Evolutionary conservation across 2,329 filamentous ascomycete genomes (phyloP).

Genomic region (Geoglossum cookeanum): DNA sequence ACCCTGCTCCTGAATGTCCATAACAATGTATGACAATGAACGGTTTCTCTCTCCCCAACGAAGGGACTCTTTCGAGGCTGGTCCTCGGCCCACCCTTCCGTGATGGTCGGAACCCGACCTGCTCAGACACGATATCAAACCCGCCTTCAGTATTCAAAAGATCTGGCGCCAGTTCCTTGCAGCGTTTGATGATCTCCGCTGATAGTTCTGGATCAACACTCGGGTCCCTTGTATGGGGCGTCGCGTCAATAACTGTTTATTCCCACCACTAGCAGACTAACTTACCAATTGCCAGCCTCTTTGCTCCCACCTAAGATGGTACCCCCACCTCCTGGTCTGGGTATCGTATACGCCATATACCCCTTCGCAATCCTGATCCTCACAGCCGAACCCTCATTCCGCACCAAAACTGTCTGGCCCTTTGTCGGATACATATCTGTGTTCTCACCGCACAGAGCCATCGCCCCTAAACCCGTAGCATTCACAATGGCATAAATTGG

Average conservation of each 20-base stretch:
- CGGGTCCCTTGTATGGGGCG: slow-evolving; percentile 7
- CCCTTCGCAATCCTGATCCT: slow-evolving; percentile 14
- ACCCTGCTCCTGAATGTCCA: slow-evolving; percentile 28
- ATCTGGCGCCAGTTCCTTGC: slow-evolving; percentile 19
- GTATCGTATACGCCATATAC: slow-evolving; percentile 22
- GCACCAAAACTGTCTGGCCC: slow-evolving; percentile 28
- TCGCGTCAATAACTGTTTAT: background rate
- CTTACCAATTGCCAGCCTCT: slow-evolving; percentile 19
- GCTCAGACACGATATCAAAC: slow-evolving; percentile 25
- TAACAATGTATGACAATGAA: slow-evolving; percentile 26
- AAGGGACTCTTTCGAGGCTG: slow-evolving; percentile 18
- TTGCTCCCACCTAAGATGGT: slow-evolving; percentile 28
- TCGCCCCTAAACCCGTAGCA: slow-evolving; percentile 23
- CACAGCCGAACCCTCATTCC: slow-evolving; percentile 17
- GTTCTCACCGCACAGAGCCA: slow-evolving; percentile 16
- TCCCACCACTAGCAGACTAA: background rate
- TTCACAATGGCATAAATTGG: slow-evolving; percentile 19
- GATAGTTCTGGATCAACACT: slow-evolving; percentile 17
- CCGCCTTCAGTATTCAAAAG: slow-evolving; percentile 17
- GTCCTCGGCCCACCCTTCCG: slow-evolving; percentile 24
- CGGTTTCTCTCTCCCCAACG: slow-evolving; percentile 11
- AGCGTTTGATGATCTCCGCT: slow-evolving; percentile 19
- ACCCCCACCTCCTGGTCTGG: slow-evolving; percentile 21
- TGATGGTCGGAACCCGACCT: slow-evolving; percentile 26
- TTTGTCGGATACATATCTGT: slow-evolving; percentile 25